Conservation (phyloP, 2,329 filamentous ascomycete species). For the Emericellopsis cladophorae region DNA sequence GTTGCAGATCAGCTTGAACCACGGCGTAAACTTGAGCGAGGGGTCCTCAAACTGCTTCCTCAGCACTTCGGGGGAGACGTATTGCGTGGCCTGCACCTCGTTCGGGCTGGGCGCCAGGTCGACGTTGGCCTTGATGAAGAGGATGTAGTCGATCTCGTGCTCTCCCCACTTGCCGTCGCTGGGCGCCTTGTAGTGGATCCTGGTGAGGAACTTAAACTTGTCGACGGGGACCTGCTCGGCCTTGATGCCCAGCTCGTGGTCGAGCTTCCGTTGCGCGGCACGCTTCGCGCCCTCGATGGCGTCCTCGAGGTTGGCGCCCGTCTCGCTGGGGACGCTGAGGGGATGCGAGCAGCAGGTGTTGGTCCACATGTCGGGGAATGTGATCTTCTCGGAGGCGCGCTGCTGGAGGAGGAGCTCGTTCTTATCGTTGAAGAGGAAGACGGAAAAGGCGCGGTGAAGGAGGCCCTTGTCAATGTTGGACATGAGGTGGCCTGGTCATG, state of each 20-base stretch:
- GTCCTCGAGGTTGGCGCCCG: constrained; percentile 66
- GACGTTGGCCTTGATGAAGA: constrained; percentile 93
- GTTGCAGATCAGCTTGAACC: constrained; percentile 99
- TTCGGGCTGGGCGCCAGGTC: constrained; percentile 73
- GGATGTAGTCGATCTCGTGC: constrained; percentile 99
- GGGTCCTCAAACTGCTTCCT: constrained; percentile 77
- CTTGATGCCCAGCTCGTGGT: constrained; percentile 91
- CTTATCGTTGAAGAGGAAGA: constrained; percentile 92
- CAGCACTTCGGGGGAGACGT: constrained; percentile 71
- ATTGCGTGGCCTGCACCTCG: constrained; percentile 76
- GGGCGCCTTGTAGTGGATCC: constrained; percentile 96
- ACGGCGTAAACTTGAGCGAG: constrained; percentile 79
- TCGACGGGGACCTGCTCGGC: constrained; percentile 79
- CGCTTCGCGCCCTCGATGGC: constrained; percentile 79
- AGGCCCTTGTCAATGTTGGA: constrained; percentile 95
- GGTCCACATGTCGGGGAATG: constrained; percentile 98
- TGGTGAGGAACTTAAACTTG: constrained; percentile 83
- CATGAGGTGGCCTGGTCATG: constrained; percentile 76
- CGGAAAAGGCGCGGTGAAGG: constrained; percentile 92
- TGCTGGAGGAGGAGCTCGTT: constrained; percentile 92
- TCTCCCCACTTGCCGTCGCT: constrained; percentile 98
- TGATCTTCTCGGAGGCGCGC: constrained; percentile 93
- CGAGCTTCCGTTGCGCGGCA: constrained; percentile 83
- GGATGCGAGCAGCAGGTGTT: constrained; percentile 99
- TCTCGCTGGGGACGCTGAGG: constrained; percentile 82